phyloP scores from a whole-genome alignment of 1,284 basidiomycete species.

The Leccinum angustisporum region DNA sequence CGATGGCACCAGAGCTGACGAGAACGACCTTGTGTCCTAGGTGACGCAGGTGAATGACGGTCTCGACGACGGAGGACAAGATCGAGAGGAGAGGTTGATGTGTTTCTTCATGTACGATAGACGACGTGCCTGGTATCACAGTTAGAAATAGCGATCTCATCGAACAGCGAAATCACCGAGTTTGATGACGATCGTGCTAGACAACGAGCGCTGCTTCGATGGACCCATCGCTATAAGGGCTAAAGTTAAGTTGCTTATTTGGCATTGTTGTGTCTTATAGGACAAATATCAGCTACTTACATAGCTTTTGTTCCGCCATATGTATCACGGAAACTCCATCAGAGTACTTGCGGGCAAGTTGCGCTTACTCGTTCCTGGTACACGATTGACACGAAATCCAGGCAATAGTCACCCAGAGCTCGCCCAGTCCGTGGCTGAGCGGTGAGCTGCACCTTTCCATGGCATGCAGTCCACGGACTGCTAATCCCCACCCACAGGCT shows the following conservation, averaged over 20 bases:
- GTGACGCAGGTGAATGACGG: slow-evolving; percentile 75
- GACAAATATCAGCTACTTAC: slow-evolving; percentile 6
- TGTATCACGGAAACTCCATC: slow-evolving; percentile 93
- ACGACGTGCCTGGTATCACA: slow-evolving; percentile 75
- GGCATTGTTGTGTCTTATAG: slow-evolving; percentile 16
- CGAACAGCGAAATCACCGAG: slow-evolving; percentile 50
- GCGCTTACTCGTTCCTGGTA: slow-evolving; percentile 6
- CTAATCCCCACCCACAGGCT: slow-evolving; percentile 58
- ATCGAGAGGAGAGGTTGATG: slow-evolving; percentile 90
- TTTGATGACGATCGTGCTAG: slow-evolving; percentile 82
- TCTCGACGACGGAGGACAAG: slow-evolving; percentile 90
- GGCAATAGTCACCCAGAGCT: slow-evolving; percentile 99
- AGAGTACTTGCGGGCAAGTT: slow-evolving; percentile 85
- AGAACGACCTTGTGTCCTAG: slow-evolving; percentile 93
- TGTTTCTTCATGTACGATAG: slow-evolving; percentile 88
- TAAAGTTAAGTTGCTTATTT: slow-evolving; percentile 8
- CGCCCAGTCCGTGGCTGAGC: slow-evolving; percentile 90
- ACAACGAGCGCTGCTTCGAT: slow-evolving; percentile 30
- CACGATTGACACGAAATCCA: slow-evolving; percentile 39
- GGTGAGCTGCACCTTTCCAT: slow-evolving; percentile 71
- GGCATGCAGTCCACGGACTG: slow-evolving; percentile 46
- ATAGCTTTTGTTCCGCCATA: slow-evolving; percentile 28
- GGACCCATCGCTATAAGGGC: slow-evolving; percentile 9
- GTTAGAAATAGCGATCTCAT: slow-evolving; percentile 1
- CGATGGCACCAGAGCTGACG: slow-evolving; percentile 95